A percentile compares a stretch with the other conserved stretches of the same genome.
Evolutionary conservation across 1,284 basidiomycete species (phyloP).

Genomic region (Pyrrhoderma noxium): DNA sequence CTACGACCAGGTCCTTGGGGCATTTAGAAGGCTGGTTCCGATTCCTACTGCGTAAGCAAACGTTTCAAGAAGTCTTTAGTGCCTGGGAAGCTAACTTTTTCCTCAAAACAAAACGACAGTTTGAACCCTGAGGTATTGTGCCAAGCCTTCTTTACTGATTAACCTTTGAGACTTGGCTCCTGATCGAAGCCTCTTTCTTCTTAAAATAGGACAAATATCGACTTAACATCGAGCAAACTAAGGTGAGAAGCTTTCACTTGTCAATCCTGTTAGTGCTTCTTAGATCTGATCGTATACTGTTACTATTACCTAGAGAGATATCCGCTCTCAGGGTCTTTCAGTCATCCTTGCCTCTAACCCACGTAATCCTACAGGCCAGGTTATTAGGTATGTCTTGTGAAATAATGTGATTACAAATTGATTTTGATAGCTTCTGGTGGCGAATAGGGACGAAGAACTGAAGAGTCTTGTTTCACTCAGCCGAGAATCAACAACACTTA

Average conservation of each 20-base stretch:
- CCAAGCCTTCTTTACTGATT: not conserved
- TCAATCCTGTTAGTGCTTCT: not conserved
- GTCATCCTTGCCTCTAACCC: constrained; percentile 89
- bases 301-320: constrained; percentile 52
- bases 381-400: constrained; percentile 35
- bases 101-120: constrained; percentile 27
- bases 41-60: constrained; percentile 74
- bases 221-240: constrained; percentile 58
- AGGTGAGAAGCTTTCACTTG: constrained; percentile 18
- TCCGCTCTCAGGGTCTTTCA: constrained; percentile 71
- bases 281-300: not conserved
- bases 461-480: constrained; percentile 71
- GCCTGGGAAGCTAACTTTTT: not conserved
- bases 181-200: not conserved
- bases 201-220: constrained; percentile 46
- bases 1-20: constrained; percentile 78
- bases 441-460: constrained; percentile 65
- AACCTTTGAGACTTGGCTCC: not conserved
- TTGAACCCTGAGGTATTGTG: constrained; percentile 50
- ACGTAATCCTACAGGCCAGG: constrained; percentile 86
- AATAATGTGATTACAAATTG: not conserved
- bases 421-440: constrained; percentile 18
- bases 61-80: not conserved
- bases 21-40: constrained; percentile 84
- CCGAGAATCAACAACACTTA: constrained; percentile 69